Evolutionary conservation across 139 green algal species (phyloP).

Genomic region (Mesotaenium endlicherianum): DNA sequence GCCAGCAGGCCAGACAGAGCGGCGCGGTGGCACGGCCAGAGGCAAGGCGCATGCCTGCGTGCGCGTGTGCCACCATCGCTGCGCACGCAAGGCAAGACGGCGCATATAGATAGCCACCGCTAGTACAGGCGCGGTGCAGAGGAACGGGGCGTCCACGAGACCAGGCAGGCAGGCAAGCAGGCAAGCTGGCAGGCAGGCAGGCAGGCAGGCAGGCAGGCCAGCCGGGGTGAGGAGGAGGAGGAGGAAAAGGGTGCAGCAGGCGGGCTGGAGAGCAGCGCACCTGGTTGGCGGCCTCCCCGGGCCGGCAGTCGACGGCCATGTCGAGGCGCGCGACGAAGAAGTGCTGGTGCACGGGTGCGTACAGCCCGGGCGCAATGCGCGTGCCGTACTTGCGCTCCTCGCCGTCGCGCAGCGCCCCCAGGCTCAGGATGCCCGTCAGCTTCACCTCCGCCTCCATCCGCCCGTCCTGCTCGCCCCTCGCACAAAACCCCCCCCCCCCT

Average conservation of each 20-base stretch:
- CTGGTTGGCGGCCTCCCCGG: slow-evolving; percentile 58
- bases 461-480: slow-evolving; percentile 71
- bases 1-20: no score
- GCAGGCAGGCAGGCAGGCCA: no score
- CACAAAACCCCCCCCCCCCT: no score
- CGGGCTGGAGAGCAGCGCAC: slow-evolving; percentile 14
- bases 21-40: no score
- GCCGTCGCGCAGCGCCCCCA: slow-evolving; percentile 37
- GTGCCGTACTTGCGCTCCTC: slow-evolving; percentile 65
- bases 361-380: slow-evolving; percentile 67
- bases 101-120: no score
- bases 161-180: no score
- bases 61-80: no score
- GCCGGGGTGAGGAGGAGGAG: not conserved
- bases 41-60: no score
- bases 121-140: no score
- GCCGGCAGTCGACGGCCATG: slow-evolving; percentile 70
- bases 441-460: slow-evolving; percentile 78
- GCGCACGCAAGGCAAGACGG: no score
- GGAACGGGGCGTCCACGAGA: no score
- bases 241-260: not conserved
- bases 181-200: no score
- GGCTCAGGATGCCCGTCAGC: slow-evolving; percentile 79
- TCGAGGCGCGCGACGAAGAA: slow-evolving; percentile 81
- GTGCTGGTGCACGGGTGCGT: slow-evolving; percentile 71